Conservation (phyloP, 176 grass and related monocot genomes). For the Tillandsia fasciculata region DNA sequence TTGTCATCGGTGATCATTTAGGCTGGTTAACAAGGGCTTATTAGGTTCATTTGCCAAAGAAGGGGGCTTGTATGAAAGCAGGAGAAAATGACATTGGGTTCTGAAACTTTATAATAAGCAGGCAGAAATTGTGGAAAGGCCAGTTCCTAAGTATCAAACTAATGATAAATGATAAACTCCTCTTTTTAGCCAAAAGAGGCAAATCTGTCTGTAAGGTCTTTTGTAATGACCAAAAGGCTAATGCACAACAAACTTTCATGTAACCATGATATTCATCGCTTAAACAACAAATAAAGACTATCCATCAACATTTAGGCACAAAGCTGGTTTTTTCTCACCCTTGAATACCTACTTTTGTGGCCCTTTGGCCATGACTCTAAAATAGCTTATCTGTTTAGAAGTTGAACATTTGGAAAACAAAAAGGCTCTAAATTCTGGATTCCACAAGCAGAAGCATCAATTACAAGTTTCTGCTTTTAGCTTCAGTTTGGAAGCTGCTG, state of each 20-base stretch:
- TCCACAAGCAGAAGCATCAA: no score
- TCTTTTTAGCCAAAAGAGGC: background rate
- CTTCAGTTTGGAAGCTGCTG: no score
- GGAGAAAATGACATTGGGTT: background rate
- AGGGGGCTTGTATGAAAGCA: background rate
- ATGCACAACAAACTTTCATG: background rate
- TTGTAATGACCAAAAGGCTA: background rate
- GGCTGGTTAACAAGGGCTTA: background rate
- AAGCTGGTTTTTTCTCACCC: no score
- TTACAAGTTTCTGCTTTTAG: no score
- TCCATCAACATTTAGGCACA: no score
- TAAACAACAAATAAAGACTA: no score
- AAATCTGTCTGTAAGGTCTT: background rate
- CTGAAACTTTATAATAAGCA: background rate
- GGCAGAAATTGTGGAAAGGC: background rate
- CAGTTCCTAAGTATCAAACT: background rate
- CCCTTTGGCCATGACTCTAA: no score
- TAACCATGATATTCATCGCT: no score
- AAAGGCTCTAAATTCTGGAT: no score
- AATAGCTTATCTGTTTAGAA: no score
- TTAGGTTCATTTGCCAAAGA: conserved; percentile 1
- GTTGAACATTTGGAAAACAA: no score
- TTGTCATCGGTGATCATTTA: background rate
- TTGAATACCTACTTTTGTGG: no score
- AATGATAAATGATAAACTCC: background rate